Evolutionary conservation across 2,329 filamentous ascomycete species (phyloP).

Genomic region (Talaromyces amestolkiae): DNA sequence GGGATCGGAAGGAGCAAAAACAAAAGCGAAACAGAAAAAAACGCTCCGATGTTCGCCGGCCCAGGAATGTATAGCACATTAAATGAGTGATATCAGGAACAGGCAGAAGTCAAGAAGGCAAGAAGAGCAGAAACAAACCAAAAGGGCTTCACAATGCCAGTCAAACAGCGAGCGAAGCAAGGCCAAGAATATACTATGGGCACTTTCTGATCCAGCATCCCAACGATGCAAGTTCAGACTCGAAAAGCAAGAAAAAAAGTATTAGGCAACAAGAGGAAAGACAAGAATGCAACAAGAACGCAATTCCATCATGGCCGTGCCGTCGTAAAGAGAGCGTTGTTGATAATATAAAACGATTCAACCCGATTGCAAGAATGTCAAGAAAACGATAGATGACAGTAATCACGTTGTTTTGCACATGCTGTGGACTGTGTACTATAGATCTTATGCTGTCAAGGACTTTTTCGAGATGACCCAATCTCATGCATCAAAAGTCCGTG

Average conservation of each 20-base stretch:
- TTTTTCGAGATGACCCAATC: not conserved
- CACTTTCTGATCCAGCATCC: conserved; percentile 5
- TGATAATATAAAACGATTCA: conserved; percentile 14
- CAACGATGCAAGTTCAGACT: conserved; percentile 8
- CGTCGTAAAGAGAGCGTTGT: conserved; percentile 22
- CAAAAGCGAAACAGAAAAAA: conserved; percentile 1
- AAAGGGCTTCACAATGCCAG: conserved; percentile 9
- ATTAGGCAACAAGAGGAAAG: conserved; percentile 6
- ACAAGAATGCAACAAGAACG: conserved; percentile 15
- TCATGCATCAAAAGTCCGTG: not conserved
- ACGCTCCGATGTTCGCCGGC: conserved; percentile 21
- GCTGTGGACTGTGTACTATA: not conserved
- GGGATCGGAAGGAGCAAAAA: not conserved
- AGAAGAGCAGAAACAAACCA: not conserved
- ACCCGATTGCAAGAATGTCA: conserved; percentile 16
- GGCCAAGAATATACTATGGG: conserved; percentile 1
- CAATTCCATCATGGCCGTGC: conserved; percentile 23
- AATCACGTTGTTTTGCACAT: conserved; percentile 9
- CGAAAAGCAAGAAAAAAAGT: not conserved
- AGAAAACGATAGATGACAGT: conserved; percentile 15
- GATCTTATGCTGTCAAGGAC: conserved; percentile 1
- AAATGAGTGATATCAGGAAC: conserved; percentile 21
- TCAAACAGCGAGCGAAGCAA: conserved; percentile 2
- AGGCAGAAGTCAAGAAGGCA: conserved; percentile 11
- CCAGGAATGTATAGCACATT: conserved; percentile 20